Conservation (phyloP, 2,329 filamentous ascomycete species). For the Fusarium chaquense region DNA sequence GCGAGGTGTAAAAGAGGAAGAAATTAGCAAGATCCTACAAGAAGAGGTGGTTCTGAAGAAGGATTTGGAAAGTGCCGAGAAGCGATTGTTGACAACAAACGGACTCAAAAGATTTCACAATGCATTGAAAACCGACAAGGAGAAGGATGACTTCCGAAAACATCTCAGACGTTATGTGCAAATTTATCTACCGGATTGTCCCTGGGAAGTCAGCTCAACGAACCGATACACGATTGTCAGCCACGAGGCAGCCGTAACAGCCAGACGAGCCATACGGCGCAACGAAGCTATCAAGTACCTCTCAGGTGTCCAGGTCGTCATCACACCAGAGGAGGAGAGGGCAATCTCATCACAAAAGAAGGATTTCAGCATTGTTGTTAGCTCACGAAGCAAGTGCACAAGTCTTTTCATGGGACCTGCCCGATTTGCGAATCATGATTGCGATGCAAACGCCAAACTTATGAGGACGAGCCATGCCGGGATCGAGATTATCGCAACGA, state of each 20-base stretch:
- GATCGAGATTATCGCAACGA: conserved; percentile 89
- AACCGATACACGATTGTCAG: conserved; percentile 94
- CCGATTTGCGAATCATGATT: conserved; percentile 97
- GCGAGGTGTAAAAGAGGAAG: conserved; percentile 77
- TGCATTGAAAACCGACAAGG: conserved; percentile 77
- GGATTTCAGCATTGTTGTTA: conserved; percentile 97
- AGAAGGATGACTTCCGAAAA: conserved; percentile 86
- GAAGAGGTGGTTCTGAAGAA: conserved; percentile 79
- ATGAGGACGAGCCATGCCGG: conserved; percentile 85
- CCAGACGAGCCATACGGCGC: conserved; percentile 80
- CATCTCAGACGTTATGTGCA: conserved; percentile 92
- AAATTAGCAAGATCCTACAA: conserved; percentile 71
- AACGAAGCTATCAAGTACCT: conserved; percentile 93
- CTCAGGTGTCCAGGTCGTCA: conserved; percentile 88
- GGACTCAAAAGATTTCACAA: conserved; percentile 79
- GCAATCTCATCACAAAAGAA: conserved; percentile 84
- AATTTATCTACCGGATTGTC: conserved; percentile 92
- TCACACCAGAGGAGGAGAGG: conserved; percentile 91
- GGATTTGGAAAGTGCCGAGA: conserved; percentile 76
- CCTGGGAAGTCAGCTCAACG: conserved; percentile 90
- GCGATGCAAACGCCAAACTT: conserved; percentile 88
- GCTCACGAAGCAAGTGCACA: conserved; percentile 88
- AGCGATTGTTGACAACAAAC: conserved; percentile 76
- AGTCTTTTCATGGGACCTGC: conserved; percentile 95
- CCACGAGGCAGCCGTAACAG: conserved; percentile 89